Conservation (phyloP, 2,329 filamentous ascomycete species). For the Nemania sp. region DNA sequence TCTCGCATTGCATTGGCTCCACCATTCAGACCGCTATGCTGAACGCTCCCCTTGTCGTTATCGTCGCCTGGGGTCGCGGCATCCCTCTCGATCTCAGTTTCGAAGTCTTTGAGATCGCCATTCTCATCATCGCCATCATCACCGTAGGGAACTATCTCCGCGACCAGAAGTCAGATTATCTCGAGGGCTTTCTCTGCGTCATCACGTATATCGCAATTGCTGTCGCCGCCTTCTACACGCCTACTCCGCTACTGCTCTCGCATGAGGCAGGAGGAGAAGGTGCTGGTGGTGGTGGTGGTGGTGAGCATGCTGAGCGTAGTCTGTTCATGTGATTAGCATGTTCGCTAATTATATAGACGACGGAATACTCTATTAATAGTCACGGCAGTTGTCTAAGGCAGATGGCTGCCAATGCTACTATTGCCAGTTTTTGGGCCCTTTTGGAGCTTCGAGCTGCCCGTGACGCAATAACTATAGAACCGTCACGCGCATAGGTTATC, state of each 20-base stretch:
- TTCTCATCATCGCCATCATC: conserved; percentile 81
- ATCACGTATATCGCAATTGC: conserved; percentile 65
- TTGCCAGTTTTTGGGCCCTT: too few species aligned
- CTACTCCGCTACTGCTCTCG: conserved; percentile 53
- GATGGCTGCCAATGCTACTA: too few species aligned
- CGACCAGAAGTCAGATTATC: conserved; percentile 87
- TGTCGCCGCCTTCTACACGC: conserved; percentile 61
- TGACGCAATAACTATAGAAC: too few species aligned
- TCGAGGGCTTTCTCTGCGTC: conserved; percentile 82
- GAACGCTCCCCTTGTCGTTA: conserved; percentile 80
- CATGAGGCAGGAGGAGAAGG: neutral
- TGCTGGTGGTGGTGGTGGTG: conserved; percentile 1
- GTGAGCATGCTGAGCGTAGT: conserved; percentile 15
- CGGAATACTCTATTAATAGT: neutral
- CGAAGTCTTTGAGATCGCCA: conserved; percentile 80
- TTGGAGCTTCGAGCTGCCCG: too few species aligned
- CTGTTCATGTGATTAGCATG: conserved; percentile 11
- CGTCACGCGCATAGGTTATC: too few species aligned
- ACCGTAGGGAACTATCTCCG: conserved; percentile 86
- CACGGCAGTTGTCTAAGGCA: too few species aligned
- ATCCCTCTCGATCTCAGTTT: conserved; percentile 80
- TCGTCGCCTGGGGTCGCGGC: conserved; percentile 79
- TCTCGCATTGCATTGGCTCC: conserved; percentile 83
- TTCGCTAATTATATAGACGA: neutral
- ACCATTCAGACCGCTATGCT: conserved; percentile 89